Evolutionary conservation across 2,329 filamentous ascomycete species (phyloP), one percentile per base, ranked within the genome.

Genomic region (Alternaria alternata): DNA sequence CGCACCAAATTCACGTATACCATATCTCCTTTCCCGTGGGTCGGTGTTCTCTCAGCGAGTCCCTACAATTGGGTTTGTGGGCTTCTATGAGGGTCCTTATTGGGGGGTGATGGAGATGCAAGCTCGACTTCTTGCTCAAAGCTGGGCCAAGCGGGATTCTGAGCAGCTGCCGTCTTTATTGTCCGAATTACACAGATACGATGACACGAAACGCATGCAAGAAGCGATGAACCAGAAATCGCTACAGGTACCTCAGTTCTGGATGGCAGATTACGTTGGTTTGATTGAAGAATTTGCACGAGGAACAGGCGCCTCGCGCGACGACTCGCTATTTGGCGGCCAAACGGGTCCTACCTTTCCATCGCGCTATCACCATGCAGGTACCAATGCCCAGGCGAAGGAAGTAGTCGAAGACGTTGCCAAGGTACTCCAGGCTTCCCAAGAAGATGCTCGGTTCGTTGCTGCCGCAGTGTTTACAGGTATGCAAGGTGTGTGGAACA

Each of bases 81-180:
- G 92, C 0, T 93, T 93, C 77, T 96, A 96, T 72, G 86, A 92
- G 62, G 91, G 91, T 0, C 91, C 92, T 0, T 95, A 92, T 75
- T 96, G 92, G 92, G 90, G 90, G 1, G 88, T 93, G 0, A 93
- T 94, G 85, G 92, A 95, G 75, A 91, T 93, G 89, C 92, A 96
- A 78, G 89, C 92, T 3, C 86, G 90, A 1, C 85, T 91, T 62
- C 80, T 94, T 6, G 83, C 88, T 0, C 76, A 84, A 12, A 74
- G 87, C 11, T 94, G 91, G 90, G 54, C 69, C 22, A 48, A 66
- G 44, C 57, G 30, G n/a, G 62, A 42, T 43, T 76, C 1, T 67
- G 22, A 34, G 22, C 70, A 2, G 69, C 67, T 56, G 56, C 24
- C 54, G n/a, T 14, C 51, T 26, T 6, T 16, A 12, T 20, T 41